Base-by-base conservation (phyloP, 179 eudicot genomes). In the Spinacia oleracea region DNA sequence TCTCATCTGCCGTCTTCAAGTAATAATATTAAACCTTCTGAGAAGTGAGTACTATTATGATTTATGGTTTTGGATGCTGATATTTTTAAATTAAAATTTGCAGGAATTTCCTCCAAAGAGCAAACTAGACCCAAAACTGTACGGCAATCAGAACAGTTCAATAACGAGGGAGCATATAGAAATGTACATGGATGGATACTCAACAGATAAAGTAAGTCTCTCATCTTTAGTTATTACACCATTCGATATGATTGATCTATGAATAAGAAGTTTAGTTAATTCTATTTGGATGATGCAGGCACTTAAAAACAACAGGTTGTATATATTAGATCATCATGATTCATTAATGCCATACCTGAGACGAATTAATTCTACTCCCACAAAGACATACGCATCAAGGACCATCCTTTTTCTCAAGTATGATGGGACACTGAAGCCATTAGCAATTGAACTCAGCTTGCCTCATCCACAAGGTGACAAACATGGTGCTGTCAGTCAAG, bases 51-150 rank as follows among this genome's bases (percentile, higher is more conserved):
- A 73, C 53, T 55, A 27, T 67, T 60, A 14, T 35, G 7, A 6
- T 66, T 27, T 56, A n/a, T 8, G 38, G 42, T 45, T 64, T 11
- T 51, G 7, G 42, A 14, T 58, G 15, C 34, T 70, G 25, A 18
- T 50, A 35, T 23, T 12, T 32, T 40, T 46, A n/a, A 31, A 18
- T 55, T 51, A 14, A 60, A 64, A 23, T 23, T 81, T 69, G 74
- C 84, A 93, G 97, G 94, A 86, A 78, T 92, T 93, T 45, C 97
- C 98, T 7, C 91, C 93, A 4, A 86, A 51, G 50, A 93, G 97
- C 85, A 89, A 79, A 79, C 83, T 93, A 45, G 89, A 93, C 73
- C 85, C 86, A 1, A 66, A 79, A 45, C 10, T 81, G 2, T 90
- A 89, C 31, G 91, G 93, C 65, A 78, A 90, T n/a, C 91, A 91